phyloP scores from a whole-genome alignment of 2,329 filamentous ascomycete genomes.

The Simplicillium aogashimaense region DNA sequence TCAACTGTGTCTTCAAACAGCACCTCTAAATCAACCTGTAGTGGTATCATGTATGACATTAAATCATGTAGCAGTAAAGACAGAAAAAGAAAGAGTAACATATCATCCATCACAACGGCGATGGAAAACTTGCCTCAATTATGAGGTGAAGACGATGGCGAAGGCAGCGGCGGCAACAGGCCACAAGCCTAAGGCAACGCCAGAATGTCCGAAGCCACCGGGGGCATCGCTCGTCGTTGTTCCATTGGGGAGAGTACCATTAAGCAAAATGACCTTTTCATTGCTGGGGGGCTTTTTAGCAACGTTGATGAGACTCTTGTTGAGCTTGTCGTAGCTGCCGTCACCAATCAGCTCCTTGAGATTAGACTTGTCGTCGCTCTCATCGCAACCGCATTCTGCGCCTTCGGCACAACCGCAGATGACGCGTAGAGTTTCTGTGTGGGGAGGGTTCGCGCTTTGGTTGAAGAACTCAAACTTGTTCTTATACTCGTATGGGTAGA shows the following conservation, averaged over 20 bases:
- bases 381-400: constrained; percentile 55
- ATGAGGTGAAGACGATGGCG: constrained; percentile 33
- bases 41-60: too few relatives aligned
- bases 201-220: constrained; percentile 17
- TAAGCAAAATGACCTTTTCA: constrained; percentile 57
- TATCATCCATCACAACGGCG: background rate
- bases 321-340: constrained; percentile 47
- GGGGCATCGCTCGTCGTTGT: constrained; percentile 39
- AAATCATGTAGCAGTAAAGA: too few relatives aligned
- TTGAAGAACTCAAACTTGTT: constrained; percentile 29
- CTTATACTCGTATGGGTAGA: constrained; percentile 31
- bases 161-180: constrained; percentile 33
- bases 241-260: constrained; percentile 64
- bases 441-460: constrained; percentile 37
- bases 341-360: constrained; percentile 55
- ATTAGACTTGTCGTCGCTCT: constrained; percentile 50
- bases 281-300: constrained; percentile 30
- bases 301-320: constrained; percentile 53
- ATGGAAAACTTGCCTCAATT: constrained; percentile 6
- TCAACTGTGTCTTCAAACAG: too few relatives aligned
- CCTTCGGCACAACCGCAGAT: constrained; percentile 41
- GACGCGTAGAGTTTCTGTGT: constrained; percentile 23
- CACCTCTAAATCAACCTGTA: too few relatives aligned
- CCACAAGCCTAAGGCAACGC: constrained; percentile 37
- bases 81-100: background rate